These are phyloP conservation scores for Mycena polygramma DNA, from an alignment of 768 basidiomycete genomes.

Conservation along the genomic window DNA sequence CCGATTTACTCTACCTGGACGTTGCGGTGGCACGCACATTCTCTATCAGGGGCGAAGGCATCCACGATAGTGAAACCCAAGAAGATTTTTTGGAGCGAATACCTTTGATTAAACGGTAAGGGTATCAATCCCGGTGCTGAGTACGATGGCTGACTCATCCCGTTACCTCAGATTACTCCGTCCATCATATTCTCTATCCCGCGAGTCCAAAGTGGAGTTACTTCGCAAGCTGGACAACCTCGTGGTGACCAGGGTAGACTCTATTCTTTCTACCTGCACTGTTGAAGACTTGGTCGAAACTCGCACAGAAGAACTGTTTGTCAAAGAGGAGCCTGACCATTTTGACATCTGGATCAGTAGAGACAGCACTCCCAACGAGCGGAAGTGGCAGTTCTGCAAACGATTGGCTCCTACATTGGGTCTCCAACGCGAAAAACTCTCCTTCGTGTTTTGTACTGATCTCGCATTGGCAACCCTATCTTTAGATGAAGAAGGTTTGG, in stretches of 20 bases:
- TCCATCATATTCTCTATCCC: background rate
- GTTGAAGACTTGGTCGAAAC: background rate
- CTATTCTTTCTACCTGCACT: background rate
- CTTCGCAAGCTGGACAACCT: background rate
- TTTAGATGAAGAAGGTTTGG: background rate
- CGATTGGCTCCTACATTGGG: background rate
- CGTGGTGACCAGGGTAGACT: background rate
- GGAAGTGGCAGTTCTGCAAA: background rate
- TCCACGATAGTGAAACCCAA: constrained; percentile 7
- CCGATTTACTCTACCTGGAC: background rate
- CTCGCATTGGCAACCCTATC: background rate
- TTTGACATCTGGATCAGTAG: constrained; percentile 1
- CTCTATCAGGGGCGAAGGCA: background rate
- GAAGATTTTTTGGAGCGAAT: constrained; percentile 8
- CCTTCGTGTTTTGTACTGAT: background rate
- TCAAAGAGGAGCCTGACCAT: background rate
- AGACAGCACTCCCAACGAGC: background rate
- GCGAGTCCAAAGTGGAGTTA: background rate
- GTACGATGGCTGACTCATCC: too few species aligned
- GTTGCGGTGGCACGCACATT: background rate
- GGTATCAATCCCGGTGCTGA: too few species aligned
- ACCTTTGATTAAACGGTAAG: background rate
- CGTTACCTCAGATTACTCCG: background rate
- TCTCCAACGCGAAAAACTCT: background rate
- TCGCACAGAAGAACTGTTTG: background rate